phyloP scores from a whole-genome alignment of 2,329 filamentous ascomycete species.

The Chrysoporthe deuterocubensis region DNA sequence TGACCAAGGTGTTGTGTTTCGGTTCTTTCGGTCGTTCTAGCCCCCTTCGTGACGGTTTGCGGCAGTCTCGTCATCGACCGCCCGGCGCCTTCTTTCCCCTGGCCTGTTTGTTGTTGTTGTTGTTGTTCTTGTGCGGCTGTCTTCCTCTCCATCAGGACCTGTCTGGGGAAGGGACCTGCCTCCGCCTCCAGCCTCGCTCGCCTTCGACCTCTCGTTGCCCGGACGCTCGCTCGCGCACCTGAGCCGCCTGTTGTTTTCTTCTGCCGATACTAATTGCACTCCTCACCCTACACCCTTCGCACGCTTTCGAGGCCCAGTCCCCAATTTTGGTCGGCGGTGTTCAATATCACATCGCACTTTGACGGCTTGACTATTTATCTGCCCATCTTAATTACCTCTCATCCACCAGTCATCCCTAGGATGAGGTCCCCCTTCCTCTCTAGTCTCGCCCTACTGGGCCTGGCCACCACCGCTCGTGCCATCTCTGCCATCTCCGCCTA shows the following conservation, averaged over 20 bases:
- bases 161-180: background rate
- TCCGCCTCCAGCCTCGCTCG: background rate
- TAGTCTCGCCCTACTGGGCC: slow-evolving; percentile 40
- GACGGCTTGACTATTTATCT: background rate
- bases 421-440: slow-evolving; percentile 47
- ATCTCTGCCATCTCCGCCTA: slow-evolving; percentile 57
- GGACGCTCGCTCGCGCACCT: background rate
- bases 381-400: background rate
- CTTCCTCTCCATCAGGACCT: too few relatives aligned
- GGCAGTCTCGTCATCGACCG: background rate
- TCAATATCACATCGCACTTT: background rate
- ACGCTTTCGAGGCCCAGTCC: background rate
- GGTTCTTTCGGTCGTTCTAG: background rate
- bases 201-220: too few relatives aligned
- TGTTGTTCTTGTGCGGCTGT: background rate
- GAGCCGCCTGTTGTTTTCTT: background rate
- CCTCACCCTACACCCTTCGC: background rate
- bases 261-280: background rate
- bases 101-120: too few relatives aligned
- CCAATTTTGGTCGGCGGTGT: background rate
- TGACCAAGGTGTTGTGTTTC: background rate
- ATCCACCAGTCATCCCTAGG: slow-evolving; percentile 4
- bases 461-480: slow-evolving; percentile 42
- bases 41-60: slow-evolving; percentile 1
- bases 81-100: background rate